Percentiles rank a stretch among this genome's conserved stretches.
phyloP scores from a whole-genome alignment of 306 rosid genomes.

The Albizia julibrissin region DNA sequence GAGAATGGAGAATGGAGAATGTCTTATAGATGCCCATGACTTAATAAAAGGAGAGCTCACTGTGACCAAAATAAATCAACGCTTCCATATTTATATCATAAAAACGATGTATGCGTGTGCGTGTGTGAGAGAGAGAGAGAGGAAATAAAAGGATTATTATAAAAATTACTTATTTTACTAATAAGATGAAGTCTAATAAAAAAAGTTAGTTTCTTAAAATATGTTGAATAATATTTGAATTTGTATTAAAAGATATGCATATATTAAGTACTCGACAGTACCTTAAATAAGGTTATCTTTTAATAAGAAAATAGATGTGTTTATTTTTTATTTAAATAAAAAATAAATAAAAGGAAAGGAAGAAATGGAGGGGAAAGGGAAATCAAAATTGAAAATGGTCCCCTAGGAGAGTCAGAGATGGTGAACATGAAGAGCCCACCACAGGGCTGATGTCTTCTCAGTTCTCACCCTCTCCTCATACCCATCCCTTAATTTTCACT shows the following conservation, averaged over 20 bases:
- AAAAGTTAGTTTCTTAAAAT: too few relatives aligned
- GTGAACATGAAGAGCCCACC: neutral
- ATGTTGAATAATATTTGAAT: too few relatives aligned
- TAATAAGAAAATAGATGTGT: too few relatives aligned
- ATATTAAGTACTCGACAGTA: rapidly evolving
- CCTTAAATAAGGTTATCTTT: too few relatives aligned
- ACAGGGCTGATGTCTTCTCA: conserved; percentile 12
- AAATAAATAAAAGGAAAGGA: neutral
- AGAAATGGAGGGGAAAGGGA: neutral
- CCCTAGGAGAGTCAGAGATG: neutral
- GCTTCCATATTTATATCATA: too few relatives aligned
- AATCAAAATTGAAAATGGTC: conserved; percentile 27
- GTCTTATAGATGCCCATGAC: conserved; percentile 22
- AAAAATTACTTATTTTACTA: too few relatives aligned
- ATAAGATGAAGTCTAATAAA: too few relatives aligned
- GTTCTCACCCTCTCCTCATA: neutral
- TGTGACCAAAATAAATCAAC: neutral
- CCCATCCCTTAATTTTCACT: conserved; percentile 18
- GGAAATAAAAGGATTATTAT: too few relatives aligned
- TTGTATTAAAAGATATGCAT: too few relatives aligned
- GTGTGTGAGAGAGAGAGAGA: too few relatives aligned
- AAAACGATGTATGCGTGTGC: too few relatives aligned
- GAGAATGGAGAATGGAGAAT: conserved; percentile 32
- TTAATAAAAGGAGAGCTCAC: neutral
- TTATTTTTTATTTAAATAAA: too few relatives aligned